These are phyloP conservation scores for Monosporozyma aerobia DNA, from an alignment of 805 yeast genomes.

Conservation along the genomic window DNA sequence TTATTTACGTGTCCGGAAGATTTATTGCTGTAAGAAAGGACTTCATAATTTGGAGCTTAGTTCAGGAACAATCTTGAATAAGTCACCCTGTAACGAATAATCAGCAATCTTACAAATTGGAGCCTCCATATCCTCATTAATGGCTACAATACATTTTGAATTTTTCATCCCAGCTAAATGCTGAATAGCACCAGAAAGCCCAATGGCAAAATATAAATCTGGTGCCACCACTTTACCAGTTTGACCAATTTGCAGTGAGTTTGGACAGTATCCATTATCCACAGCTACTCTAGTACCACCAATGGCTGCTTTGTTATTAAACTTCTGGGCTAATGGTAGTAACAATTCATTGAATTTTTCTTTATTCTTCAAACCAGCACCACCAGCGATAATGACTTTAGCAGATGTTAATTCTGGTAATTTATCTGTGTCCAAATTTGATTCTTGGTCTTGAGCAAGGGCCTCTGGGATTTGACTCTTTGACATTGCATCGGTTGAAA, in stretches of 20 bases:
- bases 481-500: neutral
- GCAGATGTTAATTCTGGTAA: conserved; percentile 92
- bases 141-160: conserved; percentile 85
- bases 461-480: neutral
- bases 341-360: conserved; percentile 73
- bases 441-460: neutral
- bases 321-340: conserved; percentile 72
- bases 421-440: neutral
- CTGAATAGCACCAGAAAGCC: conserved; percentile 95
- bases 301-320: conserved; percentile 66
- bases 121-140: conserved; percentile 89
- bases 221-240: conserved; percentile 98
- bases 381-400: conserved; percentile 75
- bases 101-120: conserved; percentile 91
- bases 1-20: too few species aligned
- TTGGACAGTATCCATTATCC: conserved; percentile 90
- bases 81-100: conserved; percentile 80
- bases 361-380: conserved; percentile 85
- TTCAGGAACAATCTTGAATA: conserved; percentile 84
- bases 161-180: conserved; percentile 99
- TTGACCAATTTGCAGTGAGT: conserved; percentile 94
- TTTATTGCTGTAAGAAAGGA: neutral
- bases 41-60: conserved; percentile 55
- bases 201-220: conserved; percentile 84
- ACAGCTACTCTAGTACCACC: conserved; percentile 99